Evolutionary conservation across 768 basidiomycete genomes (phyloP), one percentile per base, ranked within the genome.

Genomic region (Rhizopogon vulgaris): DNA sequence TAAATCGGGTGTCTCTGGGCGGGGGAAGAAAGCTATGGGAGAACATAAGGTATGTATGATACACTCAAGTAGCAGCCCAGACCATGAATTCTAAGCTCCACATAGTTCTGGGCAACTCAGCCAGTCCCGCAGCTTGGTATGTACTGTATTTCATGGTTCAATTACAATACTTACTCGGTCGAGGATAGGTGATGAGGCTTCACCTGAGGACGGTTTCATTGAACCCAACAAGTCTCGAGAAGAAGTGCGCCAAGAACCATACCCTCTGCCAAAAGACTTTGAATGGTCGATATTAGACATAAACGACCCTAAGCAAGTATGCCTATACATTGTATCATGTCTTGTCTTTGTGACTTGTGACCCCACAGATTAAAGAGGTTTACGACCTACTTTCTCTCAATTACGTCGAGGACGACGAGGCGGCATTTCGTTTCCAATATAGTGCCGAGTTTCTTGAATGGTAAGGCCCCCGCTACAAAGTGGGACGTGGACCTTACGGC

Each of bases 351-450:
- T 22, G 49, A 60, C 46, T 53, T 52, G 52, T 14, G 10, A 10
- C 17, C 17, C 45, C 12, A 1, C 52, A 97, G 92, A 81, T 83
- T 58, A 87, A 90, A 63, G 96, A 99, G 65, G 84, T 97, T 11
- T 90, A 96, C 61, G 85, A 93, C 57, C 77, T 99, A 2, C 73
- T 99, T 38, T 96, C 92, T 4, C 76, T 85, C 11, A 89, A 98
- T 69, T 99, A 98, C 60, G 94, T 99, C 41, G 96, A 99, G 67
- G 96, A 99, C 63, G 87, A 90, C 58, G 87, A 92, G 46, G 94
- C 94, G 5, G 78, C 88, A n/a, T 96, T 98, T 77, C 83, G 96
- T 34, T 97, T 99, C 76, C 84, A 90, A 64, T 99, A 99, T 62
- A 90, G 87, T 39, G 83, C 92, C 4, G 93, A 97, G 66, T 99